Evolutionary conservation across 2,329 filamentous ascomycete genomes (phyloP).

Genomic region (Aspergillus sp.): DNA sequence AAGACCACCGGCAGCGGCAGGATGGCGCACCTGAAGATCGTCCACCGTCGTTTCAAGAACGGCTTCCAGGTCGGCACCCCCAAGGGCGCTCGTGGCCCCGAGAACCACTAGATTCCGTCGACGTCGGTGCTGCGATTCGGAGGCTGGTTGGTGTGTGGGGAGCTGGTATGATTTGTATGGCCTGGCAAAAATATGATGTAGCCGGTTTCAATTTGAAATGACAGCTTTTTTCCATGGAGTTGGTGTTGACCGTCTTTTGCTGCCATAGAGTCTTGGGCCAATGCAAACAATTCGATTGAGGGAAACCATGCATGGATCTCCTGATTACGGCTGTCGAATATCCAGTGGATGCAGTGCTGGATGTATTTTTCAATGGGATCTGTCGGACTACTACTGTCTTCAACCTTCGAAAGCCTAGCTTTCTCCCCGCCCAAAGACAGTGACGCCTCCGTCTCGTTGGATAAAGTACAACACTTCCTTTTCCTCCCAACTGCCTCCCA

Average conservation of each 20-base stretch:
- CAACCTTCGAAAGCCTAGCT: neutral
- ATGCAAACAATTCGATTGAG: conserved; percentile 5
- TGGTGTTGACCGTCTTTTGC: conserved; percentile 25
- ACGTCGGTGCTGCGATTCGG: conserved; percentile 28
- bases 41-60: conserved; percentile 93
- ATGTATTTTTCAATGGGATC: conserved; percentile 19
- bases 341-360: conserved; percentile 28
- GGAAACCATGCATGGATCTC: conserved; percentile 31
- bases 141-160: conserved; percentile 8
- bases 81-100: conserved; percentile 68
- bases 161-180: conserved; percentile 28
- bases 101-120: conserved; percentile 33
- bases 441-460: conserved; percentile 66
- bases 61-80: conserved; percentile 87
- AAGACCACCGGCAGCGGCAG: conserved; percentile 97
- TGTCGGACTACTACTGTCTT: conserved; percentile 18
- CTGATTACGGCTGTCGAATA: conserved; percentile 32
- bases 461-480: conserved; percentile 76
- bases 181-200: conserved; percentile 26
- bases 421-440: conserved; percentile 75
- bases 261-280: conserved; percentile 17
- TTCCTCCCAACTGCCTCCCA: conserved; percentile 34
- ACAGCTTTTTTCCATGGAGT: conserved; percentile 27
- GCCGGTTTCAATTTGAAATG: conserved; percentile 25
- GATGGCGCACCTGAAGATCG: conserved; percentile 87